Percentiles rank a stretch among this genome's conserved stretches.
Evolutionary conservation across 2,329 filamentous ascomycete species (phyloP).

Genomic region (Sporothrix globosa): DNA sequence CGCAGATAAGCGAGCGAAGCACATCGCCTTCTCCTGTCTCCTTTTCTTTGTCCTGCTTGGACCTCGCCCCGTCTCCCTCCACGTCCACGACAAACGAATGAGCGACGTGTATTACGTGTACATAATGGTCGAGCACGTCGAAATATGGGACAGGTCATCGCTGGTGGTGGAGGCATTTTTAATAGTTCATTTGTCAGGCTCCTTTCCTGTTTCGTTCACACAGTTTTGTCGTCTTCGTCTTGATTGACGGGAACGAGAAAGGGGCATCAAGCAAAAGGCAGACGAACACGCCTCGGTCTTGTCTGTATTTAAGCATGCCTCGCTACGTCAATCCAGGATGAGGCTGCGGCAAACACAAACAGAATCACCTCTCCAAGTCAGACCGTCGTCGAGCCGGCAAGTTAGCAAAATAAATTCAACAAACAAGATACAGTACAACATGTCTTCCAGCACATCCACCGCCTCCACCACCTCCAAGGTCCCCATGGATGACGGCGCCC

Average conservation of each 20-base stretch:
- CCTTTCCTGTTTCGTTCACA: not conserved
- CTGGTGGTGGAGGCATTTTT: not conserved
- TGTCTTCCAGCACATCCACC: not conserved
- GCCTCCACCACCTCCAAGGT: not conserved
- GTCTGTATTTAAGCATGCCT: not conserved
- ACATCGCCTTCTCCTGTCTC: slow-evolving; percentile 6
- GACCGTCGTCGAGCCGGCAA: no score
- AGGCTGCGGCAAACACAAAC: not conserved
- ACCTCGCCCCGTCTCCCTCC: not conserved
- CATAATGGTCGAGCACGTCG: not conserved
- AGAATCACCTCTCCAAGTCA: not conserved
- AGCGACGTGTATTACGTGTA: not conserved
- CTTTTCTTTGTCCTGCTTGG: not conserved
- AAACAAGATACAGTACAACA: not conserved
- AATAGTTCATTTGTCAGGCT: not conserved
- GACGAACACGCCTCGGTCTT: not conserved
- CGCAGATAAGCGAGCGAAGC: slow-evolving; percentile 3
- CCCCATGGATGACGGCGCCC: slow-evolving; percentile 16
- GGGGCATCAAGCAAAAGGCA: not conserved
- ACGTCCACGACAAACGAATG: not conserved
- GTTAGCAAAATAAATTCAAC: not conserved
- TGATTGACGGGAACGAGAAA: not conserved
- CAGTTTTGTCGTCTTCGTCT: not conserved
- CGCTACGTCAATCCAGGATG: not conserved
- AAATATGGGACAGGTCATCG: not conserved